Conservation (phyloP, 176 grass and related monocot species). For the Poa pratensis region DNA sequence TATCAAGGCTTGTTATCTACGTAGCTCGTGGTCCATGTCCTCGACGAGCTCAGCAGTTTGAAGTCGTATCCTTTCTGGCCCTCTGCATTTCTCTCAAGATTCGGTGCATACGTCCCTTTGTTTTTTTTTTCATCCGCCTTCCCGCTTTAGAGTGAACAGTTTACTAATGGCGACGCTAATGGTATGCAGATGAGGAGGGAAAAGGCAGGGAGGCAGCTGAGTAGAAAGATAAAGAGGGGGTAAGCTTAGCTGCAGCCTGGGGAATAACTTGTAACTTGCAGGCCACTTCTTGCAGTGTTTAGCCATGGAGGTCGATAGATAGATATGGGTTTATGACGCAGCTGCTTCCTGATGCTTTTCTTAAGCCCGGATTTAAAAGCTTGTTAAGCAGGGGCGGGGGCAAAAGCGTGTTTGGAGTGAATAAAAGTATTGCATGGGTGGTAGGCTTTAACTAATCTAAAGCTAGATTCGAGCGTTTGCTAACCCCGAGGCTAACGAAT, state of each 20-base stretch:
- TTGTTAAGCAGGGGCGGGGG: constrained; percentile 30
- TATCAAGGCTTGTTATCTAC: constrained; percentile 58
- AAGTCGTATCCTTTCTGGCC: constrained; percentile 65
- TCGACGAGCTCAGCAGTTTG: constrained; percentile 48
- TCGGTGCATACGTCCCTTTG: constrained; percentile 33
- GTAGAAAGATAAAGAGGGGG: constrained; percentile 52
- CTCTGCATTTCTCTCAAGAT: constrained; percentile 58
- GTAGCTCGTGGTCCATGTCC: constrained; percentile 59
- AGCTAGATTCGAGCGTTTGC: constrained; percentile 62
- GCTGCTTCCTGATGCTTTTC: constrained; percentile 43
- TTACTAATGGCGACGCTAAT: constrained; percentile 49
- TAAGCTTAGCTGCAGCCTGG: constrained; percentile 35
- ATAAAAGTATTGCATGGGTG: constrained; percentile 59
- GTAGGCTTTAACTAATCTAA: constrained; percentile 62
- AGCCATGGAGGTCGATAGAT: constrained; percentile 10
- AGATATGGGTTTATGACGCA: constrained; percentile 10
- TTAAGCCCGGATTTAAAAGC: constrained; percentile 45
- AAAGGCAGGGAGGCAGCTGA: constrained; percentile 37
- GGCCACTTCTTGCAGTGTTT: constrained; percentile 54
- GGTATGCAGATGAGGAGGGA: constrained; percentile 41
- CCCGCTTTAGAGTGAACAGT: constrained; percentile 44
- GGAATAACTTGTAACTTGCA: constrained; percentile 65
- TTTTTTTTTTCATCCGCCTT: constrained; percentile 11
- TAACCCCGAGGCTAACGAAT: constrained; percentile 58
- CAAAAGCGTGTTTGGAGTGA: constrained; percentile 61